These are phyloP conservation scores for Gymnopus androsaceus DNA, from an alignment of 1,284 basidiomycete species.

Conservation along the genomic window DNA sequence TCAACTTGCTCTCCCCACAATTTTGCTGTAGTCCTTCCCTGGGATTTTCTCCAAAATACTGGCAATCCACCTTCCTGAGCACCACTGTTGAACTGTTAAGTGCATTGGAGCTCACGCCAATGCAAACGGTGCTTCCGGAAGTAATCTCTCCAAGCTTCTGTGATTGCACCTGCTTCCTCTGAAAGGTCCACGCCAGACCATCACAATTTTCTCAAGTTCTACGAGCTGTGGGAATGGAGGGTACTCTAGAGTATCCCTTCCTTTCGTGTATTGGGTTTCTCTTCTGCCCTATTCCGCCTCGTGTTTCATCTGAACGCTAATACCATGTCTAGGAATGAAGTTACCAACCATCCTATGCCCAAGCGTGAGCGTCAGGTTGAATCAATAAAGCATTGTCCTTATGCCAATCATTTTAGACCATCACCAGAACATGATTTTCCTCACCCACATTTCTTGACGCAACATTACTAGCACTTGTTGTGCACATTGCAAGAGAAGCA, in stretches of 20 bases:
- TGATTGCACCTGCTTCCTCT: slow-evolving; percentile 70
- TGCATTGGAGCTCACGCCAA: slow-evolving; percentile 71
- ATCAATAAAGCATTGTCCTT: slow-evolving; percentile 68
- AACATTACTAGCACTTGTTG: slow-evolving; percentile 61
- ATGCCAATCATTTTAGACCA: slow-evolving; percentile 39
- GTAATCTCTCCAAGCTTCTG: slow-evolving; percentile 68
- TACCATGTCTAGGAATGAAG: slow-evolving; percentile 54
- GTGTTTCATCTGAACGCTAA: slow-evolving; percentile 1
- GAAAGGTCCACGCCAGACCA: slow-evolving; percentile 44
- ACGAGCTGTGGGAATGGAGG: slow-evolving; percentile 70
- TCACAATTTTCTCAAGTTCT: slow-evolving; percentile 67
- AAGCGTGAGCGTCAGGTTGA: slow-evolving; percentile 70
- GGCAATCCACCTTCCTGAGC: slow-evolving; percentile 59
- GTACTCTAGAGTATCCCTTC: slow-evolving; percentile 73
- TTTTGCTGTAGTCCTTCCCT: slow-evolving; percentile 74
- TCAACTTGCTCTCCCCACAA: slow-evolving; percentile 71
- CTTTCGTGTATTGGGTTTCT: slow-evolving; percentile 66
- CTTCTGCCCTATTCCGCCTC: slow-evolving; percentile 4
- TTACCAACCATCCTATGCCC: slow-evolving; percentile 56
- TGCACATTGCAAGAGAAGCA: slow-evolving; percentile 60
- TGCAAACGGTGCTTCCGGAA: slow-evolving; percentile 68
- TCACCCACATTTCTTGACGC: slow-evolving; percentile 65
- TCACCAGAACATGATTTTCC: slow-evolving; percentile 48
- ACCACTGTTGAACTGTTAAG: slow-evolving; percentile 62
- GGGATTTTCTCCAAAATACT: slow-evolving; percentile 66